Conservation (phyloP, 192 early-diverging fungal genomes). For the Coemansia sp. region DNA sequence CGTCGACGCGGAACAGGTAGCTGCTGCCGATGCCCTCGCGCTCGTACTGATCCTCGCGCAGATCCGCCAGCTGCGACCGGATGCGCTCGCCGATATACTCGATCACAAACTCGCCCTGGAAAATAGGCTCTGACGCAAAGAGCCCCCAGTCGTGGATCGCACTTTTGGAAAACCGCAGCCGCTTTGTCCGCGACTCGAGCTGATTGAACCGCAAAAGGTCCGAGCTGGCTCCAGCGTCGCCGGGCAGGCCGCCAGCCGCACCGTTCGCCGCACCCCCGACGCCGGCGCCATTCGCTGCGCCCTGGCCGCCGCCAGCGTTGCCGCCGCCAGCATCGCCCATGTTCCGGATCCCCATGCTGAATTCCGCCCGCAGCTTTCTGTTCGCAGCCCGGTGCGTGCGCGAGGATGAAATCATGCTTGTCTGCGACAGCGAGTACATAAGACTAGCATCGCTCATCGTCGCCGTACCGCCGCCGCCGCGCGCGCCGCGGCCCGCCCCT, state of each 20-base stretch:
- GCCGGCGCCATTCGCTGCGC: constrained; percentile 3
- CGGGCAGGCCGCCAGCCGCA: not conserved
- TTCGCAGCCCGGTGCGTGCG: constrained; percentile 71
- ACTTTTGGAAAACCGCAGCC: constrained; percentile 88
- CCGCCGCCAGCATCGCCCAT: constrained; percentile 27
- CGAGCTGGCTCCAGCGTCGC: constrained; percentile 27
- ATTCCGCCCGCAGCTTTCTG: constrained; percentile 54
- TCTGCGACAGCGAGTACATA: constrained; percentile 40
- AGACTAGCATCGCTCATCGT: constrained; percentile 23
- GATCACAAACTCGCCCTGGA: constrained; percentile 93
- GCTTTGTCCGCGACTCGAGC: constrained; percentile 87
- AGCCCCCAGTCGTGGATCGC: constrained; percentile 98
- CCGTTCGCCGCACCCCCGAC: not conserved
- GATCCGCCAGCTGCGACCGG: constrained; percentile 91
- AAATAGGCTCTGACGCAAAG: constrained; percentile 94
- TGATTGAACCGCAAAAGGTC: constrained; percentile 91
- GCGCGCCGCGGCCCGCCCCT: constrained; percentile 2
- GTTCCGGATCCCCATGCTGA: constrained; percentile 63
- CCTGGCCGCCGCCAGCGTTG: constrained; percentile 2
- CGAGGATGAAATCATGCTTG: constrained; percentile 53
- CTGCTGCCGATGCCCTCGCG: constrained; percentile 89
- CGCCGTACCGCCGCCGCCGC: constrained; percentile 4
- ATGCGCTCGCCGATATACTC: constrained; percentile 98
- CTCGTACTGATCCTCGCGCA: constrained; percentile 92
- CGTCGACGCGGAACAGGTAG: constrained; percentile 96